Base-by-base conservation (phyloP, 2,329 filamentous ascomycete species). In the Microcera coccophila region DNA sequence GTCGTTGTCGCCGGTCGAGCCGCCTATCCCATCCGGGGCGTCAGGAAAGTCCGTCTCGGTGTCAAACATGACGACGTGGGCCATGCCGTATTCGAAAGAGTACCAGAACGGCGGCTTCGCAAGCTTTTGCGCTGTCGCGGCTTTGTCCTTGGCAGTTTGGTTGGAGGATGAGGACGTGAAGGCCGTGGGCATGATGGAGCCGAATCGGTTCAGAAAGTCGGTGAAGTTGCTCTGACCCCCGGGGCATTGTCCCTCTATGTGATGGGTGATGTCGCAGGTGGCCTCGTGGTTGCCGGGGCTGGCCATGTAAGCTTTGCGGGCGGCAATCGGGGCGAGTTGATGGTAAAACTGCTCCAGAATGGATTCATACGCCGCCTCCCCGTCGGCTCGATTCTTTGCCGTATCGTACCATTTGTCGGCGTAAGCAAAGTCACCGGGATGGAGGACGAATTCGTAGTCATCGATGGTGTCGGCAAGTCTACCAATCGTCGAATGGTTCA, bases 221-320 rank as follows among this genome's bases (percentile, higher is more conserved):
- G 76, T 81, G 57, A 81, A 82, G 60, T 82, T 82, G 50, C 67
- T 72, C 55, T 82, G 78, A 5, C 78, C 78, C 2, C 65, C 60
- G 0, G 71, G 70, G 50, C 75, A 78, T 2, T 71, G 51, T 5
- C 52, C 52, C 4, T 58, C 59, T 10, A 60, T 60, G 41, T 59
- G 54, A 2, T 64, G 61, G 9, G 73, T 54, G 53, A 75, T 71
- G 44, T 66, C 55, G 55, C 78, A 81, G 33, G 65, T 62, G 1
- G 78, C 76, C 56, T 82, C 79, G 57, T 82, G 78, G 58, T 82
- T 82, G 1, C 79, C 79, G 0, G 58, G 58, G 36, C 54, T 56
- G 21, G 48, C 55, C 54, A 60, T 59, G 66, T 81, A 82, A 0
- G 69, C 63, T 58, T 80, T 79, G 36, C 71, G 69, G 15, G 64